Percentiles rank a stretch among this genome's conserved stretches.
Evolutionary conservation across 495 filamentous ascomycete genomes (phyloP).

Genomic region (Tuber borchii): DNA sequence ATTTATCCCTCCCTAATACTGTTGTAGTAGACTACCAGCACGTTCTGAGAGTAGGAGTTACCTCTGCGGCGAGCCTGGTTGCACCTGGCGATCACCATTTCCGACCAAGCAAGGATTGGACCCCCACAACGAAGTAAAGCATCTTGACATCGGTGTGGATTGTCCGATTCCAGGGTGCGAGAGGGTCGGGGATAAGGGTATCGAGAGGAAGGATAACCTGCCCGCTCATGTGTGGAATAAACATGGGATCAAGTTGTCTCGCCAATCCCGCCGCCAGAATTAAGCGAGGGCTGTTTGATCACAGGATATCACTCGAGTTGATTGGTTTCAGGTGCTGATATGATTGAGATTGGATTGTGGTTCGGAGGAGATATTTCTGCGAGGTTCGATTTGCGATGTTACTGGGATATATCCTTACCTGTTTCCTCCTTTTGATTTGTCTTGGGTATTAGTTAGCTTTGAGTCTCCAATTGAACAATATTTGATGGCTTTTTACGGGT

Average conservation of each 20-base stretch:
- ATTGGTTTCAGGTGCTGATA: no score
- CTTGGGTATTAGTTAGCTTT: no score
- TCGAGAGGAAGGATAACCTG: constrained; percentile 19
- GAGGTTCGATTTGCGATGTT: no score
- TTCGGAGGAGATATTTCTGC: no score
- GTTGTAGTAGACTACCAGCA: neutral
- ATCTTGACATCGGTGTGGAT: neutral
- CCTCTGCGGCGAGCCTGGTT: neutral
- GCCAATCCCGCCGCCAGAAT: neutral
- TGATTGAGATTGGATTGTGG: no score
- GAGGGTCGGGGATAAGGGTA: constrained; percentile 9
- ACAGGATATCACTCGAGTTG: no score
- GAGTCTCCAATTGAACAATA: no score
- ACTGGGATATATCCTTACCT: no score
- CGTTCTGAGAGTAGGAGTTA: neutral
- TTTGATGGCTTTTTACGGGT: no score
- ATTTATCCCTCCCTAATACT: neutral
- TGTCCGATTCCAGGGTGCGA: constrained; percentile 10
- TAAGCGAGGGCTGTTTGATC: no score
- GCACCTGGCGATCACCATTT: neutral
- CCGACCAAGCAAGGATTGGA: constrained; percentile 6
- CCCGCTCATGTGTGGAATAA: neutral
- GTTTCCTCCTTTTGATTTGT: no score
- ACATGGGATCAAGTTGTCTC: neutral
- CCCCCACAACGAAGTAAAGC: neutral